These are phyloP conservation scores for Massariosphaeria phaeospora DNA, from an alignment of 495 filamentous ascomycete species.

Conservation along the genomic window DNA sequence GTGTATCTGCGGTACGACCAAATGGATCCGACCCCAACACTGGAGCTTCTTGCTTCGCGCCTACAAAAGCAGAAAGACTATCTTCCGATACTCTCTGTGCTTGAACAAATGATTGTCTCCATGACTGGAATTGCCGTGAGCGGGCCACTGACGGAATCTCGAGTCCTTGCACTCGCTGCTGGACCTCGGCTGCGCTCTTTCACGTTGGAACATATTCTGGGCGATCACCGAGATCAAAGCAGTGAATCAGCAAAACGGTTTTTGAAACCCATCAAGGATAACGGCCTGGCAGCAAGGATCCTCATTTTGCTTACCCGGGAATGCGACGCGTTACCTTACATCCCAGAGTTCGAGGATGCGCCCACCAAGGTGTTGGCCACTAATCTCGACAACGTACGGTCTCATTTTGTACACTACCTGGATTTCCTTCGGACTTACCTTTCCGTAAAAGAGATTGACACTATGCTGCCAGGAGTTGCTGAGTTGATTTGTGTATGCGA, in stretches of 20 bases:
- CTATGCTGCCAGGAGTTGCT: slow-evolving; percentile 68
- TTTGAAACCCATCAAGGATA: slow-evolving; percentile 69
- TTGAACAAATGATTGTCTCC: slow-evolving; percentile 79
- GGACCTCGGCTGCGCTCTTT: slow-evolving; percentile 73
- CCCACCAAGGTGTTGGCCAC: slow-evolving; percentile 78
- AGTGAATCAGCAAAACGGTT: slow-evolving; percentile 66
- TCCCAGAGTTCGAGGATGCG: slow-evolving; percentile 53
- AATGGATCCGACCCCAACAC: slow-evolving; percentile 78
- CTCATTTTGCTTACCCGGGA: slow-evolving; percentile 88
- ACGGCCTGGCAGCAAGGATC: slow-evolving; percentile 66
- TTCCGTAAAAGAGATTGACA: slow-evolving; percentile 70
- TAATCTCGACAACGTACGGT: slow-evolving; percentile 84
- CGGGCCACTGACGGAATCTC: slow-evolving; percentile 76
- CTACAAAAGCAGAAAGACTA: slow-evolving; percentile 57
- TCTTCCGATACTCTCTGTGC: slow-evolving; percentile 77
- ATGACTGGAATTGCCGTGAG: slow-evolving; percentile 91
- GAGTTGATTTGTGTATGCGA: slow-evolving; percentile 74
- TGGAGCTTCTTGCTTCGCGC: slow-evolving; percentile 84
- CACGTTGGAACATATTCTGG: slow-evolving; percentile 62
- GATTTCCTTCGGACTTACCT: slow-evolving; percentile 81
- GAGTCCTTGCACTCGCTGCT: slow-evolving; percentile 79
- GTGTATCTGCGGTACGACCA: slow-evolving; percentile 75
- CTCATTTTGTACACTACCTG: slow-evolving; percentile 77
- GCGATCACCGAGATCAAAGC: slow-evolving; percentile 71
- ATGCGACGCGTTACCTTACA: slow-evolving; percentile 71